Evolutionary conservation across 1,284 basidiomycete species (phyloP).

Genomic region (Pterulicium gracile): DNA sequence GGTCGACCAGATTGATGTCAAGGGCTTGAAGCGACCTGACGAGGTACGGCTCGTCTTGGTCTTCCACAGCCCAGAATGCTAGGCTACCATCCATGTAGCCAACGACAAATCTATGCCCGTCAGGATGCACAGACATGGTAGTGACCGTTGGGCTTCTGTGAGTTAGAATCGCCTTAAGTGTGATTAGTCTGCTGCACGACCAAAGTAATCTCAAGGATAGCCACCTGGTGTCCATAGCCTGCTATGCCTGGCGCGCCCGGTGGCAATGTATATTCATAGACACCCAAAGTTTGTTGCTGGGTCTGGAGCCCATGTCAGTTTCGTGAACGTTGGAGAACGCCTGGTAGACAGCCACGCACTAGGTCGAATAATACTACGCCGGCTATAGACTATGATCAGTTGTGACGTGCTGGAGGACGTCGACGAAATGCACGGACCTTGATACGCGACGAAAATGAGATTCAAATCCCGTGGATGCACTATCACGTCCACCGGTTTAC

Average conservation of each 20-base stretch:
- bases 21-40: constrained; percentile 61
- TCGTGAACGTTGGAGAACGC: too few species aligned
- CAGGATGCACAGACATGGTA: constrained; percentile 54
- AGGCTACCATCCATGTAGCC: constrained; percentile 84
- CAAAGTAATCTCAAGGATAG: constrained; percentile 9
- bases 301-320: constrained; percentile 30
- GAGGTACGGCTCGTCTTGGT: constrained; percentile 71
- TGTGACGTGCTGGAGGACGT: too few species aligned
- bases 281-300: constrained; percentile 47
- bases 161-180: constrained; percentile 47
- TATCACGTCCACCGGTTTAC: constrained; percentile 46
- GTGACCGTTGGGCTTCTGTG: constrained; percentile 69
- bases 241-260: constrained; percentile 75
- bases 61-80: constrained; percentile 79
- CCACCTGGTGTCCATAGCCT: constrained; percentile 44
- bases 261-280: constrained; percentile 57
- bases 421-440: constrained; percentile 34
- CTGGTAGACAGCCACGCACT: constrained; percentile 25
- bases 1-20: constrained; percentile 42
- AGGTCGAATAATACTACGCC: constrained; percentile 69
- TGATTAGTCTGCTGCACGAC: constrained; percentile 4
- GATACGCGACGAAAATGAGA: constrained; percentile 72
- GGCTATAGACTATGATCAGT: constrained; percentile 36
- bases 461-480: constrained; percentile 78
- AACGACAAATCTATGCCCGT: constrained; percentile 60